phyloP scores from a whole-genome alignment of 805 yeast species.

The Priceomyces haplophilus region DNA sequence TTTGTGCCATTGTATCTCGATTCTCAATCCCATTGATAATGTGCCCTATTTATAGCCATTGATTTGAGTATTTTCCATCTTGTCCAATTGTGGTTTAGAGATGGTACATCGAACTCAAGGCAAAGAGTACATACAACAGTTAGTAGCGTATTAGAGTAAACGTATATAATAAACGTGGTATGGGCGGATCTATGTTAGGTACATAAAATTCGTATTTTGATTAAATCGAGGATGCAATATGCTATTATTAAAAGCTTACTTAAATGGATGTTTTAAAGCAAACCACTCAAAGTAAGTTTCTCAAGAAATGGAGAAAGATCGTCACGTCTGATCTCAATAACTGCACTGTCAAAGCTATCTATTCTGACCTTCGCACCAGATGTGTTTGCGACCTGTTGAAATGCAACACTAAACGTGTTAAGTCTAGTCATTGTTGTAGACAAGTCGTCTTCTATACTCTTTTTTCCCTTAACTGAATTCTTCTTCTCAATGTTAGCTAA shows the following conservation, averaged over 20 bases:
- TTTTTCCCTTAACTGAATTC: constrained; percentile 25
- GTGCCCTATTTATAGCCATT: no score
- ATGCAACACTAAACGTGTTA: constrained; percentile 87
- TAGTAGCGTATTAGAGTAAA: no score
- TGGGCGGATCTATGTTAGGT: no score
- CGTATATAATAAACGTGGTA: no score
- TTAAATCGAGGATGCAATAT: no score
- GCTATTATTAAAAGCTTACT: neutral
- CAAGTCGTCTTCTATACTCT: constrained; percentile 20
- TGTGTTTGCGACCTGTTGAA: constrained; percentile 78
- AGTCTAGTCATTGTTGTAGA: constrained; percentile 50
- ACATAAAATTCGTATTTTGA: no score
- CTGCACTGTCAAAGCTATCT: constrained; percentile 92
- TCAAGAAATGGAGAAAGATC: constrained; percentile 88
- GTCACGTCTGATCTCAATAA: constrained; percentile 84
- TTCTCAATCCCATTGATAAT: no score
- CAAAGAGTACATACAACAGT: no score
- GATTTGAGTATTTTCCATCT: no score
- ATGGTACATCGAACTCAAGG: no score
- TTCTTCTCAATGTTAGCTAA: constrained; percentile 34
- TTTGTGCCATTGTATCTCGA: no score
- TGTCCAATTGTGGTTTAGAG: no score
- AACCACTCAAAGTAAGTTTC: constrained; percentile 71
- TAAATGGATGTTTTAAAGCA: constrained; percentile 17
- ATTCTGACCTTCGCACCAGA: constrained; percentile 88